phyloP scores from a whole-genome alignment of 1,284 basidiomycete genomes.

The Apiotrichum gracile region DNA sequence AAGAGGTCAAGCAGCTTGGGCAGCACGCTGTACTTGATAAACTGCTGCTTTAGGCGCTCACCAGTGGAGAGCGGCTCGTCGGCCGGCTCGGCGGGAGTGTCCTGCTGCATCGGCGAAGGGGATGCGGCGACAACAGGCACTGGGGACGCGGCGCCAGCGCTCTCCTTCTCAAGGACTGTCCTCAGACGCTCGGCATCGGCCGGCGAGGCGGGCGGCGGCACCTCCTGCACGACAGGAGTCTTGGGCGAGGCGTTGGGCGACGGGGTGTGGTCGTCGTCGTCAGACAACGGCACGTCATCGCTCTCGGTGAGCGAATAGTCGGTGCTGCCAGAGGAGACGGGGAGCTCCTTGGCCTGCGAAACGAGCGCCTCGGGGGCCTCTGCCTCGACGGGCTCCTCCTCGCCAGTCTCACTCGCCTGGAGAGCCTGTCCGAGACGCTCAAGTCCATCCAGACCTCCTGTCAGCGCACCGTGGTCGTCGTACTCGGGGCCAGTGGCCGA shows the following conservation, averaged over 20 bases:
- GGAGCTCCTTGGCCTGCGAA: constrained; percentile 61
- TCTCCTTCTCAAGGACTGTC: constrained; percentile 33
- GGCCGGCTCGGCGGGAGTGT: not conserved
- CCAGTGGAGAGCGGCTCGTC: constrained; percentile 50
- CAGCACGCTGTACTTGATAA: constrained; percentile 66
- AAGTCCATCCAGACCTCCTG: constrained; percentile 71
- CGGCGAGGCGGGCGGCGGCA: constrained; percentile 34
- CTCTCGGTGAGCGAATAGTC: constrained; percentile 52
- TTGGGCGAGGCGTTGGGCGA: constrained; percentile 5
- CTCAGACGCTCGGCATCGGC: constrained; percentile 35
- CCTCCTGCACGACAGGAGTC: not conserved
- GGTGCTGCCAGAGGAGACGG: constrained; percentile 53
- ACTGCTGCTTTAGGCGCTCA: constrained; percentile 68
- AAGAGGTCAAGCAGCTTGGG: constrained; percentile 77
- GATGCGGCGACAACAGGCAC: no score
- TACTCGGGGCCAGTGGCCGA: constrained; percentile 66
- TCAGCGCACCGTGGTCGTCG: constrained; percentile 67
- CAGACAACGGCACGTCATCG: constrained; percentile 64
- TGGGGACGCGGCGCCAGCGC: no score
- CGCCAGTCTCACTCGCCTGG: constrained; percentile 46
- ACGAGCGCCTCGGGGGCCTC: constrained; percentile 55
- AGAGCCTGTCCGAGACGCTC: constrained; percentile 79
- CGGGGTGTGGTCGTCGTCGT: constrained; percentile 58
- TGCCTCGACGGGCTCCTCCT: constrained; percentile 32
- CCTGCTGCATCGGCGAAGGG: constrained; percentile 18